phyloP scores from a whole-genome alignment of 768 basidiomycete genomes.

The Rhizopogon salebrosus region DNA sequence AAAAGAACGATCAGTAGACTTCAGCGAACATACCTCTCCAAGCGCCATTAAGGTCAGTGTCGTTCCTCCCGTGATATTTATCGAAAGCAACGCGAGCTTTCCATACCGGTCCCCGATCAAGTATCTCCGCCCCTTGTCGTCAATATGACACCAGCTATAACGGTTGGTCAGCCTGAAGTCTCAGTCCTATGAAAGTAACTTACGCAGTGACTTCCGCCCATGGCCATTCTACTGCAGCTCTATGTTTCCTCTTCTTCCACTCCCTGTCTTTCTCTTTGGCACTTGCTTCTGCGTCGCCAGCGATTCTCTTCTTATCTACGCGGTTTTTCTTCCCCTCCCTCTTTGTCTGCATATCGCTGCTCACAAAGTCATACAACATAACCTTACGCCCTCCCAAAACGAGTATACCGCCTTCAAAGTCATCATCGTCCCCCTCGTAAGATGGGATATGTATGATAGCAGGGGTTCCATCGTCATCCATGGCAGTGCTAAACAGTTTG shows the following conservation, averaged over 20 bases:
- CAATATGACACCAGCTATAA: conserved; percentile 48
- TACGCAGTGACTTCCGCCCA: conserved; percentile 72
- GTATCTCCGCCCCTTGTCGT: conserved; percentile 40
- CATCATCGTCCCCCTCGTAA: conserved; percentile 17
- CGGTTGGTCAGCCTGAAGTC: not conserved
- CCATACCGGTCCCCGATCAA: conserved; percentile 72
- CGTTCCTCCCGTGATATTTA: conserved; percentile 36
- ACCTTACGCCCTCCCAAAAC: conserved; percentile 66
- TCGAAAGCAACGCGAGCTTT: conserved; percentile 57
- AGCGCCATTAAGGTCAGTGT: conserved; percentile 55
- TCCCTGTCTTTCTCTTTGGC: conserved; percentile 50
- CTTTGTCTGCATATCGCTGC: conserved; percentile 42
- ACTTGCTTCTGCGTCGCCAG: conserved; percentile 34
- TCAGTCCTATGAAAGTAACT: conserved; percentile 17
- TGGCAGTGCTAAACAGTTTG: conserved; percentile 32
- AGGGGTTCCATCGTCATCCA: conserved; percentile 31
- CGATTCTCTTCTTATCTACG: conserved; percentile 46
- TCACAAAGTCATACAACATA: conserved; percentile 54
- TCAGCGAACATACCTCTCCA: conserved; percentile 52
- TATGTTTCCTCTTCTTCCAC: conserved; percentile 47
- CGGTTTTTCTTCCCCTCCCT: conserved; percentile 51
- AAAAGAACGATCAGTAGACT: conserved; percentile 2
- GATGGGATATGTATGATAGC: conserved; percentile 34
- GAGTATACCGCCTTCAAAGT: conserved; percentile 61
- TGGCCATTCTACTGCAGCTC: conserved; percentile 63